Base-by-base conservation (phyloP, 306 rosid species). In the Psophocarpus tetragonolobus region DNA sequence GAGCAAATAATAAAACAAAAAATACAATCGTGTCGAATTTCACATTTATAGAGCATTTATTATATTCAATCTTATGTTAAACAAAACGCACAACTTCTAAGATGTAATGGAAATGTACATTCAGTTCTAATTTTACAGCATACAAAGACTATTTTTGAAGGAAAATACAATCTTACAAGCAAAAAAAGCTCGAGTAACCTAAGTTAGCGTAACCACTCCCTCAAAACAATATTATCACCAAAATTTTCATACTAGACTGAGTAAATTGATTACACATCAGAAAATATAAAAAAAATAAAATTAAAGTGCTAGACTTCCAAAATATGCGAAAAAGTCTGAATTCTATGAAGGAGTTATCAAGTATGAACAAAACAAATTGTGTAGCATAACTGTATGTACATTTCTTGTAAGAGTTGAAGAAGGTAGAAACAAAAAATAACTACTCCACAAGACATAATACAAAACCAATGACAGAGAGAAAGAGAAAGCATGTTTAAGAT, bases 361-460 rank as follows among this genome's bases (percentile, higher is more conserved):
- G 10, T 38, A 38, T 38, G n/a, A 2, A 29, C 32, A 29, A 29
- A 29, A 29, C 32, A 29, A 29, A 29, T 29, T 29, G 32, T 29
- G 32, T 29, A 29, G 4, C 32, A 29, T 29, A 29, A 29, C 32
- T 54, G 14, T 71, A 63, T 82, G 71, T 77, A 71, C 85, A 71
- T 71, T 77, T 62, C 50, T 73, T 71, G 27, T 9, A 62, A 6
- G 44, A 54, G 0, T 5, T 23, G 4, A 26, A 54, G 21, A 61
- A 24, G 47, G 41, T 33, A 70, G 17, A 24, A 21, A 21, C 6
- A n/a, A 5, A 12, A 23, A 68, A 2, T 0, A 58, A 27, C 67
- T 69, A 61, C 41, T 26, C 13, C 71, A 36, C 13, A 23, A 81
- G 26, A 60, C 5, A 68, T 35, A 24, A 45, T 32, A 57, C 48